phyloP scores from a whole-genome alignment of 352 stramenopile species.

The Thalassiosira livingstoniorum region DNA sequence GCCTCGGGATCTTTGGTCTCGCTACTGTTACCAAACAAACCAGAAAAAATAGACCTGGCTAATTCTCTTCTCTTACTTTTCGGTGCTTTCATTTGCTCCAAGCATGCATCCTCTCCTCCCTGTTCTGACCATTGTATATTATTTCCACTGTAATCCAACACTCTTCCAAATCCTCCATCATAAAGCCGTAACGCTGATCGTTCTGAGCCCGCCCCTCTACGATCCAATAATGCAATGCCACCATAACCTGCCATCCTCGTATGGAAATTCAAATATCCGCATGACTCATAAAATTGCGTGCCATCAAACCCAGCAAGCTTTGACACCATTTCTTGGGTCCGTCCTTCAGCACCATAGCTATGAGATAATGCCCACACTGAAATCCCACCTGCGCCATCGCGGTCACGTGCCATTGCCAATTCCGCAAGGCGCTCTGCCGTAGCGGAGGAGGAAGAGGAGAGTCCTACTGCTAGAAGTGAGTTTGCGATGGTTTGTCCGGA shows the following conservation, averaged over 20 bases:
- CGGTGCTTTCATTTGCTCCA: constrained; percentile 41
- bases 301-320: constrained; percentile 74
- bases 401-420: constrained; percentile 56
- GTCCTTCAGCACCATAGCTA: constrained; percentile 69
- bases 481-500: constrained; percentile 59
- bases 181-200: constrained; percentile 74
- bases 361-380: constrained; percentile 72
- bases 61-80: constrained; percentile 44
- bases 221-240: constrained; percentile 74
- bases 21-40: constrained; percentile 39
- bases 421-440: constrained; percentile 72
- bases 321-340: constrained; percentile 78
- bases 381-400: constrained; percentile 59
- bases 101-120: constrained; percentile 44
- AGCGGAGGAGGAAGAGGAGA: constrained; percentile 65
- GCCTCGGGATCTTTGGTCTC: background rate
- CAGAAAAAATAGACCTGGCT: constrained; percentile 48
- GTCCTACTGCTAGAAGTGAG: constrained; percentile 71
- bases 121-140: constrained; percentile 43
- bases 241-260: constrained; percentile 74
- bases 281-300: constrained; percentile 68
- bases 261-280: constrained; percentile 79
- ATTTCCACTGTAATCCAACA: constrained; percentile 78
- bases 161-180: constrained; percentile 71
- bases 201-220: constrained; percentile 65